A percentile compares a stretch with the other conserved stretches of the same genome.
Conservation (phyloP, 2,329 filamentous ascomycete species). For the Juglanconis juglandina region DNA sequence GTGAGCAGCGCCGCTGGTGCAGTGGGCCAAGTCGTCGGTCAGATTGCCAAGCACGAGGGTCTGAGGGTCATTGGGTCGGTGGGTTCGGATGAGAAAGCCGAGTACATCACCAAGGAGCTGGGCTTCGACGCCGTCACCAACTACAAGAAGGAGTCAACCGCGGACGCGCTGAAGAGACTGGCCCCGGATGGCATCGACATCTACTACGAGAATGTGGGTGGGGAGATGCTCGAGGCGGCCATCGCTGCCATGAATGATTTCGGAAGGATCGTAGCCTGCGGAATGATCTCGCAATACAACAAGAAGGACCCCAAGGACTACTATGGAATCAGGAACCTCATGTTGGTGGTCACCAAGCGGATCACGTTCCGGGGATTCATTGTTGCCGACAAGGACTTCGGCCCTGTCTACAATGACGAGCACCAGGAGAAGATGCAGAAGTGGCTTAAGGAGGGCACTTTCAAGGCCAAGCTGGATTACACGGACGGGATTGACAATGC, state of each 20-base stretch:
- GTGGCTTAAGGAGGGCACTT: constrained; percentile 72
- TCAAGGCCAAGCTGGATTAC: constrained; percentile 67
- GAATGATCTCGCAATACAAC: constrained; percentile 67
- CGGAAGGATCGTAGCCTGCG: constrained; percentile 64
- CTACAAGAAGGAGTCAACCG: constrained; percentile 78
- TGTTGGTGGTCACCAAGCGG: constrained; percentile 63
- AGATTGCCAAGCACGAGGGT: constrained; percentile 78
- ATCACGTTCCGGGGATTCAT: constrained; percentile 75
- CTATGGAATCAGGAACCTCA: constrained; percentile 66
- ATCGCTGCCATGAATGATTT: constrained; percentile 50
- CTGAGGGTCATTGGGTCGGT: constrained; percentile 76
- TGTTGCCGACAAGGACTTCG: constrained; percentile 62
- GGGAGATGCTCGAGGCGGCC: constrained; percentile 48
- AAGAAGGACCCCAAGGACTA: constrained; percentile 40
- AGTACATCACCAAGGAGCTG: constrained; percentile 54
- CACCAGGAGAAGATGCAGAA: constrained; percentile 72
- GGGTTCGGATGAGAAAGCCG: constrained; percentile 74
- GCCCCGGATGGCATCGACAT: constrained; percentile 76
- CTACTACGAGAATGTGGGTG: constrained; percentile 54
- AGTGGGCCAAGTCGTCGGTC: constrained; percentile 79
- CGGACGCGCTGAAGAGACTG: constrained; percentile 64
- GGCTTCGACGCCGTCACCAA: constrained; percentile 68
- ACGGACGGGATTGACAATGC: constrained; percentile 77
- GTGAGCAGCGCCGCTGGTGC: constrained; percentile 76
- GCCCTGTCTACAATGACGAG: constrained; percentile 62